Conservation (phyloP, 257 asterid genomes). For the Solanum pimpinellifolium region DNA sequence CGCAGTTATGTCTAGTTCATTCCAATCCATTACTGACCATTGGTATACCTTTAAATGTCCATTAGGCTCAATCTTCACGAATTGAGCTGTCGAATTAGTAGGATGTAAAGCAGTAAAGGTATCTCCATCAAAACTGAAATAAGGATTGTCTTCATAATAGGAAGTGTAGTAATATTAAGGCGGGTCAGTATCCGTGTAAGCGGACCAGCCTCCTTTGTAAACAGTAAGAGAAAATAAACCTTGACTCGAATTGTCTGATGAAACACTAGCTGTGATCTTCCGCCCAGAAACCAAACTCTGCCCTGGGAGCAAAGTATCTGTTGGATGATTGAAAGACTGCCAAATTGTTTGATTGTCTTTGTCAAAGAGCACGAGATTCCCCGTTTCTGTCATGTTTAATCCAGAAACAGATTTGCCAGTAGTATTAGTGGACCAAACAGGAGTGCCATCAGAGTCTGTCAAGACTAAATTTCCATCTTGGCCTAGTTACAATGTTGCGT, state of each 20-base stretch:
- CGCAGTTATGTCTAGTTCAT: neutral
- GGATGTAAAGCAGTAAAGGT: neutral
- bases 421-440: neutral
- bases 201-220: neutral
- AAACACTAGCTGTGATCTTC: neutral
- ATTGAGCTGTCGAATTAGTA: neutral
- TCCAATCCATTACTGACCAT: neutral
- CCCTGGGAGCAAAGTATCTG: neutral
- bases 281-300: neutral
- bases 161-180: neutral
- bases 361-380: neutral
- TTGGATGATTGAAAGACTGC: slow-evolving; percentile 3
- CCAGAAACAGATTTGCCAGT: neutral
- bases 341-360: neutral
- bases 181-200: neutral
- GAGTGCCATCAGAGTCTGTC: neutral
- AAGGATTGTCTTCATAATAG: neutral
- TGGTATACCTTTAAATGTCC: neutral
- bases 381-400: neutral
- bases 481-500: neutral
- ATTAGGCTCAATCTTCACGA: neutral
- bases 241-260: neutral
- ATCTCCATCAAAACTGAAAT: neutral
- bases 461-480: slow-evolving; percentile 1
- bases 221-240: neutral